Evolutionary conservation across 208 protist genomes (phyloP).

Genomic region (Crithidia sp.): DNA sequence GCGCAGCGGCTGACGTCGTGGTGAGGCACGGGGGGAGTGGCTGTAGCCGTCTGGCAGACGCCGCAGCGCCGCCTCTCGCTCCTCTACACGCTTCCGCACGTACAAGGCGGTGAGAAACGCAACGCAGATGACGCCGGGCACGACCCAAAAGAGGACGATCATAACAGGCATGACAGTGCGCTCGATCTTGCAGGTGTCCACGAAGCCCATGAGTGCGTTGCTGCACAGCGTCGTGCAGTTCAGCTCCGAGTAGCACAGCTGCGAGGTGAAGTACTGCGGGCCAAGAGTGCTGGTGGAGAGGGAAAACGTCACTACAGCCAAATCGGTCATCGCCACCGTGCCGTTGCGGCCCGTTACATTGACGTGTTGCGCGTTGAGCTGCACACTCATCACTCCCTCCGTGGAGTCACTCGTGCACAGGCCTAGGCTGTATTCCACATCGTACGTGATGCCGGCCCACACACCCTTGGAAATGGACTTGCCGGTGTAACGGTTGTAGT

Average conservation of each 20-base stretch:
- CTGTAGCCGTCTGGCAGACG: not conserved
- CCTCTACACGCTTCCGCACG: constrained; percentile 30
- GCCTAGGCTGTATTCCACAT: constrained; percentile 37
- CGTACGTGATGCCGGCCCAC: constrained; percentile 51
- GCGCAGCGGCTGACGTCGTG: not conserved
- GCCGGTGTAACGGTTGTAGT: constrained; percentile 37
- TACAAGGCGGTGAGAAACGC: constrained; percentile 38
- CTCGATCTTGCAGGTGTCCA: constrained; percentile 37
- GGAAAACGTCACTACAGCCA: constrained; percentile 33
- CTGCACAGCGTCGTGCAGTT: constrained; percentile 55
- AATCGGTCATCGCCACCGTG: constrained; percentile 23
- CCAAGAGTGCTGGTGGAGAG: constrained; percentile 21
- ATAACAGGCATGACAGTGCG: constrained; percentile 39
- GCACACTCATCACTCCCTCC: constrained; percentile 34
- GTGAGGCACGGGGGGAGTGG: not conserved
- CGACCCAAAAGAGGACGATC: constrained; percentile 39
- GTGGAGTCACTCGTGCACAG: constrained; percentile 40
- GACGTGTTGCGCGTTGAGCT: constrained; percentile 41
- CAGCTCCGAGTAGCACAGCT: constrained; percentile 41
- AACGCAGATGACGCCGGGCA: constrained; percentile 38
- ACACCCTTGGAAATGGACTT: constrained; percentile 43
- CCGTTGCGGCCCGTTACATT: constrained; percentile 29
- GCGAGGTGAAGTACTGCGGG: constrained; percentile 40
- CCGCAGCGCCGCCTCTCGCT: constrained; percentile 28
- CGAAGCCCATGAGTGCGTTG: constrained; percentile 27